A percentile compares a stretch with the other conserved stretches of the same genome.
Evolutionary conservation across 768 basidiomycete species (phyloP).

Genomic region (Trametes punicea): DNA sequence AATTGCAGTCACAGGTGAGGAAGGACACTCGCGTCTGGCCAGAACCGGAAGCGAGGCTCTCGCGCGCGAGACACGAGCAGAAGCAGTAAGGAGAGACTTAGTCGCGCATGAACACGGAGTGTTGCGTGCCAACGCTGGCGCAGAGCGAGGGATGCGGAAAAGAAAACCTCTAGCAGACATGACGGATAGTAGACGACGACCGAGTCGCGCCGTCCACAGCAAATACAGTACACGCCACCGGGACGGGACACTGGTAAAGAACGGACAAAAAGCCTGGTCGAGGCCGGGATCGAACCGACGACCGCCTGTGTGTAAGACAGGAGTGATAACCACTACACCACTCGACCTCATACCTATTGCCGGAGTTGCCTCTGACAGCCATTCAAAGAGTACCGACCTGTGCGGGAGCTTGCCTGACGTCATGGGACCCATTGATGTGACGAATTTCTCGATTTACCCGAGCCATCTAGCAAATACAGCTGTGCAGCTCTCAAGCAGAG

Average conservation of each 20-base stretch:
- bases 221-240: too few species aligned
- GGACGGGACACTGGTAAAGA: neutral
- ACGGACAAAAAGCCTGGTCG: constrained; percentile 18
- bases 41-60: too few species aligned
- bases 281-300: constrained; percentile 28
- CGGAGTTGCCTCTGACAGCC: too few species aligned
- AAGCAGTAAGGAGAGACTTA: too few species aligned
- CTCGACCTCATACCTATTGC: constrained; percentile 16
- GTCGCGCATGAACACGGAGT: too few species aligned
- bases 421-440: too few species aligned
- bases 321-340: constrained; percentile 29
- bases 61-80: neutral
- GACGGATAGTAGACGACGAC: neutral
- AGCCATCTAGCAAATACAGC: too few species aligned
- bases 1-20: too few species aligned
- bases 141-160: neutral
- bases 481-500: too few species aligned
- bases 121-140: neutral
- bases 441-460: too few species aligned
- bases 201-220: too few species aligned
- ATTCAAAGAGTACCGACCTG: neutral
- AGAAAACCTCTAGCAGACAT: neutral
- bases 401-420: neutral
- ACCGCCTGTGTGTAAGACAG: constrained; percentile 28
- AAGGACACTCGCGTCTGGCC: too few species aligned